Percentiles rank a stretch among this genome's conserved stretches.
Conservation (phyloP, 108 stramenopile species). For the Parietichytrium sp. region DNA sequence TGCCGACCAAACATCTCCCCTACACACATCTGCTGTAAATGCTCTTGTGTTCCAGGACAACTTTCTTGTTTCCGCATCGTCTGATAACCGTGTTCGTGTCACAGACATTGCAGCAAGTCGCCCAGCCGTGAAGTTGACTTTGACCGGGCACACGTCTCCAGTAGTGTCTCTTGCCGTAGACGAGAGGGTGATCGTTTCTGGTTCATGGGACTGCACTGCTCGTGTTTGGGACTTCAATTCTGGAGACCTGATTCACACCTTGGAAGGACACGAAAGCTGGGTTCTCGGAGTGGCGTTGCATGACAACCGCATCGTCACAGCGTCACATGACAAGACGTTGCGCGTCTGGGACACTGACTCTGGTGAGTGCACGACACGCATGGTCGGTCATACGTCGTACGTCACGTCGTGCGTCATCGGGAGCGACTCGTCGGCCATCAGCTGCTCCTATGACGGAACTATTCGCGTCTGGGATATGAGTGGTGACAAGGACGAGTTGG, state of each 20-base stretch:
- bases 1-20: too few species aligned
- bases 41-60: too few species aligned
- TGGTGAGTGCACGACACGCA: too few species aligned
- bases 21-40: too few species aligned
- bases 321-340: neutral
- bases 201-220: neutral
- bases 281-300: neutral
- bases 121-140: too few species aligned
- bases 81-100: too few species aligned
- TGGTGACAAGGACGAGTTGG: neutral
- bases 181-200: neutral
- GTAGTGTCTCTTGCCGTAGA: neutral
- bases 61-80: too few species aligned
- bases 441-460: neutral
- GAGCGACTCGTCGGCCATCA: neutral
- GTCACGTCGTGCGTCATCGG: too few species aligned
- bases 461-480: neutral
- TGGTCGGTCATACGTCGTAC: too few species aligned
- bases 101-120: too few species aligned
- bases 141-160: neutral
- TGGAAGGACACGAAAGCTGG: neutral
- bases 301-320: neutral
- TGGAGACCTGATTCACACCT: neutral
- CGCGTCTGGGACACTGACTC: neutral
- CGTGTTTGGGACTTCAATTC: neutral